Evolutionary conservation across 148 eudicot species (phyloP).

Genomic region (Vaccinium myrtillus): DNA sequence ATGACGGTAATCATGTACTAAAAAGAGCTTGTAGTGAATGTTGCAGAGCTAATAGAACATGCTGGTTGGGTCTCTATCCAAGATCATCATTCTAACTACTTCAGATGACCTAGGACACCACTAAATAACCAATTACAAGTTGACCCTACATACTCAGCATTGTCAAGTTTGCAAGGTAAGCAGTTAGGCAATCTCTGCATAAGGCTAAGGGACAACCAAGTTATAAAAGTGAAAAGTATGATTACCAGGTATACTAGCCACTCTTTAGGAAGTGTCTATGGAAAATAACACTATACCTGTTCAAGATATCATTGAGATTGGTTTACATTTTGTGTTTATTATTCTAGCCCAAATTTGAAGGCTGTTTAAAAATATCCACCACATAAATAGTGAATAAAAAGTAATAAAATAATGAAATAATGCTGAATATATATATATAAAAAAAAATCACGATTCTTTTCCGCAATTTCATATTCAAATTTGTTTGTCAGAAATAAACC

Average conservation of each 20-base stretch:
- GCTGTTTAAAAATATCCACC: neutral
- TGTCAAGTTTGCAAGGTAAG: neutral
- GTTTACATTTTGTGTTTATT: neutral
- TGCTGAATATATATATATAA: neutral
- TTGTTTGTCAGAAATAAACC: neutral
- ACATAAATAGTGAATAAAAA: neutral
- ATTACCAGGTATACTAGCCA: neutral
- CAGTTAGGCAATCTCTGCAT: neutral
- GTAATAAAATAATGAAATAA: neutral
- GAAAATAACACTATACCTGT: neutral
- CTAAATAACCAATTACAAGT: neutral
- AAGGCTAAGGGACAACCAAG: neutral
- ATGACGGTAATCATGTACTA: neutral
- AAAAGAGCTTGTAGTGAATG: neutral
- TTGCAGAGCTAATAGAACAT: neutral
- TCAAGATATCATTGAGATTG: neutral
- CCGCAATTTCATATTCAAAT: neutral
- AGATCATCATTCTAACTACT: neutral
- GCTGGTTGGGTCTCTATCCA: neutral
- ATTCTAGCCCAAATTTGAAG: neutral
- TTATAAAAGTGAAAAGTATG: neutral
- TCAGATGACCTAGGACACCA: neutral
- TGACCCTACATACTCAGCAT: neutral
- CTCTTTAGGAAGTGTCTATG: neutral
- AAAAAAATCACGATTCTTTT: neutral